Conservation (phyloP, 257 asterid genomes). For the Primulina eburnea region DNA sequence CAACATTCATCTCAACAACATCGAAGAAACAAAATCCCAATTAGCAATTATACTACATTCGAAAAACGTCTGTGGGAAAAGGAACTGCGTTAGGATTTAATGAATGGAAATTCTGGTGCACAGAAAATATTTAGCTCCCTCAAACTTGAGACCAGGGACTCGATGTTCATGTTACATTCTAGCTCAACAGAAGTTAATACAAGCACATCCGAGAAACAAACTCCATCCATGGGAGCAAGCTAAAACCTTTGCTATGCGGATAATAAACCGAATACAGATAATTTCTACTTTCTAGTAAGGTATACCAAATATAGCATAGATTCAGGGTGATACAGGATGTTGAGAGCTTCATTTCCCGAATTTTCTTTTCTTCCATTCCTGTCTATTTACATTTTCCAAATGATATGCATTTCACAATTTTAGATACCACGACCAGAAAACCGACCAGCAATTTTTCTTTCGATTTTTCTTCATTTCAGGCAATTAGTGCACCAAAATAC, state of each 20-base stretch:
- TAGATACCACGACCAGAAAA: not conserved
- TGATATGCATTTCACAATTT: conserved; percentile 1
- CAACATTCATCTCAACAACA: not conserved
- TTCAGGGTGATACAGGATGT: too few relatives aligned
- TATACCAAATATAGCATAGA: too few relatives aligned
- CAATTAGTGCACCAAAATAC: not conserved
- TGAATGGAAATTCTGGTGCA: not conserved
- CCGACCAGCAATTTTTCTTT: not conserved
- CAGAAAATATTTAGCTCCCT: not conserved
- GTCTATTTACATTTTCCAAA: not conserved
- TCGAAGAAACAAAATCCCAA: not conserved
- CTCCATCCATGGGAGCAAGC: not conserved
- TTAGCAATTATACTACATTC: not conserved
- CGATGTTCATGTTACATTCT: not conserved
- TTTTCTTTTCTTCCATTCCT: not conserved
- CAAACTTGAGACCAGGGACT: not conserved
- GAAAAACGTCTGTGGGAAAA: not conserved
- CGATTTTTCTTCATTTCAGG: not conserved
- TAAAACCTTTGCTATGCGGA: too few relatives aligned
- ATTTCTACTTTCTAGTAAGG: too few relatives aligned
- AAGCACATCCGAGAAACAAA: not conserved
- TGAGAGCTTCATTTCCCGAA: too few relatives aligned
- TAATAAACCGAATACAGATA: not conserved
- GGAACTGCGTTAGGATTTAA: not conserved
- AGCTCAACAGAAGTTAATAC: not conserved